phyloP scores from a whole-genome alignment of 2,329 filamentous ascomycete species.

The Aspergillus carbonarius region DNA sequence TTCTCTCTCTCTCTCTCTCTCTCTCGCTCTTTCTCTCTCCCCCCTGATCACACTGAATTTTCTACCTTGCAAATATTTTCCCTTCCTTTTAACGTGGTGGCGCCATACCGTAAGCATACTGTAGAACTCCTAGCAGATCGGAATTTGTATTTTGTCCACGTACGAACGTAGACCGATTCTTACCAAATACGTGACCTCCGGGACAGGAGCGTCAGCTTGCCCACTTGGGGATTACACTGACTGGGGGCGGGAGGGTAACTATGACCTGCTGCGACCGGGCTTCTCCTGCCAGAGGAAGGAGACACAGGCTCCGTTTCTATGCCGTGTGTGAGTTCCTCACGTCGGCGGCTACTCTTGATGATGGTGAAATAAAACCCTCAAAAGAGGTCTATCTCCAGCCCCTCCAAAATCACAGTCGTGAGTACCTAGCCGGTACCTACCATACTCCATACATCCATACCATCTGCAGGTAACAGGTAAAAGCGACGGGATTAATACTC shows the following conservation, averaged over 20 bases:
- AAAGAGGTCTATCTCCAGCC: background rate
- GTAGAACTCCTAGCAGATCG: slow-evolving; percentile 12
- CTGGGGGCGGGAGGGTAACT: background rate
- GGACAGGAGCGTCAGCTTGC: background rate
- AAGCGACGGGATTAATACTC: slow-evolving; percentile 4
- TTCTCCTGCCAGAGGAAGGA: background rate
- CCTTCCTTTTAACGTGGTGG: slow-evolving; percentile 5
- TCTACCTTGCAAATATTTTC: background rate
- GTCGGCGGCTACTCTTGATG: background rate
- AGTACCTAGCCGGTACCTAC: background rate
- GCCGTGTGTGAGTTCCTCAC: background rate
- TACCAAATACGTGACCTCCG: slow-evolving; percentile 5
- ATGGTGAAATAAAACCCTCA: background rate
- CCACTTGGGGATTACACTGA: background rate
- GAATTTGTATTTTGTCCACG: slow-evolving; percentile 10
- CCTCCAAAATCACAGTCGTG: background rate
- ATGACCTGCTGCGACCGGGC: background rate
- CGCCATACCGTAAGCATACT: slow-evolving; percentile 12
- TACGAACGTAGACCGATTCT: slow-evolving; percentile 7
- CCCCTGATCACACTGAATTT: background rate
- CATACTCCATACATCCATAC: no score
- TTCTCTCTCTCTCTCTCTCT: background rate
- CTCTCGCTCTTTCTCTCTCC: background rate
- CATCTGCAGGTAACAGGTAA: background rate
- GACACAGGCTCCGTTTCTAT: background rate